Base-by-base conservation (phyloP, 805 yeast genomes). In the Hemisphaericaspora nanyangensis region DNA sequence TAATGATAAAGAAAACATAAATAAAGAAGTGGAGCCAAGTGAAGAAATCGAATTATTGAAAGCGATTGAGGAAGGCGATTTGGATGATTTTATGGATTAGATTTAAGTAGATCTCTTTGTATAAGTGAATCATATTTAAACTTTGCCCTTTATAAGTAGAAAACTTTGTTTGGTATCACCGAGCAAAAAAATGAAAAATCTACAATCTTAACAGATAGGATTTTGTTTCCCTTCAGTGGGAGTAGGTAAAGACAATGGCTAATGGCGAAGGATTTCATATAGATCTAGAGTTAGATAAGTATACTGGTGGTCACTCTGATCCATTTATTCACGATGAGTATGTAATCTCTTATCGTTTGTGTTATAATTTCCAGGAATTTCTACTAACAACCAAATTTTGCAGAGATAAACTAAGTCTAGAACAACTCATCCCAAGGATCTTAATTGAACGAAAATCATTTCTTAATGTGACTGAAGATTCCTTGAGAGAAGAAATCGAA, bases 371-470 rank as follows among this genome's bases (percentile, higher is more conserved):
- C 3, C 8, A 8, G 5, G 11, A 22, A 22, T n/a, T 16, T 27
- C 28, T 36, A 17, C 29, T 31, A 28, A 29, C 35, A 18, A 15
- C 17, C 12, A 2, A 13, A 22, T 22, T 22, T 47, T 29, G 7
- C 28, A 61, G 68, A 45, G 68, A 68, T 37, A 55, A 68, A 31
- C 60, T 78, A 44, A 61, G 78, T 0, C 52, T 82, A 25, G 65
- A 69, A 13, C 80, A 79, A 47, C 54, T 82, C 26, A 76, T 82
- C 18, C 84, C 84, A 4, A 61, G 77, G 29, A 78, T 82, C 24
- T 63, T 81, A 31, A 61, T 62, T 22, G 84, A 82, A 50, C 61
- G 83, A 18, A 79, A 81, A 27, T 70, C 84, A 16, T 83, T 84
- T 46, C 55, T 73, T 17, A 63, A 74, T 34, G 54, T 84, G 3